Evolutionary conservation across 2,329 filamentous ascomycete genomes (phyloP).

Genomic region (Helotiales sp.): DNA sequence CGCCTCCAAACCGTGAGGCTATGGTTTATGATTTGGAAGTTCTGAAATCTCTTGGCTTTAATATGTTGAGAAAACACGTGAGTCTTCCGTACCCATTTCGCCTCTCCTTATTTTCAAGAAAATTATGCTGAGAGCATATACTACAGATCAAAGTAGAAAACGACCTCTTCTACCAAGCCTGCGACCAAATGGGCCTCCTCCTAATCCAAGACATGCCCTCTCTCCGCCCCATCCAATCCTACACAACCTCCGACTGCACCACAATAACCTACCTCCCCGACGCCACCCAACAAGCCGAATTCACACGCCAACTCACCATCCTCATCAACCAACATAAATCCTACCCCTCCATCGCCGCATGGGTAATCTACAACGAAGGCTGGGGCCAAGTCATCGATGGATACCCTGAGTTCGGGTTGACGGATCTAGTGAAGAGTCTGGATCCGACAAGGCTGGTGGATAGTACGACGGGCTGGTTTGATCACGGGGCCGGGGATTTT

Average conservation of each 20-base stretch:
- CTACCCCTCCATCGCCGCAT: conserved; percentile 65
- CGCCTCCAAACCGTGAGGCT: conserved; percentile 63
- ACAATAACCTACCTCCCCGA: conserved; percentile 36
- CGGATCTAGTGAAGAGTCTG: conserved; percentile 52
- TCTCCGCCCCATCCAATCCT: conserved; percentile 40
- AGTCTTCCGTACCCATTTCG: conserved; percentile 48
- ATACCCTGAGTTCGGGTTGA: conserved; percentile 57
- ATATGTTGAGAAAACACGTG: conserved; percentile 67
- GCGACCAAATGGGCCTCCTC: conserved; percentile 36
- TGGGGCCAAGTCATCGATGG: conserved; percentile 60
- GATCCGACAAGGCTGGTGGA: conserved; percentile 67
- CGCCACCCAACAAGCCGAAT: conserved; percentile 58
- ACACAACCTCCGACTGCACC: conserved; percentile 1
- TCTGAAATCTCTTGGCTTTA: conserved; percentile 66
- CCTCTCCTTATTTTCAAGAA: too few species aligned
- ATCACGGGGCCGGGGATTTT: conserved; percentile 68
- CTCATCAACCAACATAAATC: conserved; percentile 39
- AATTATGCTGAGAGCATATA: neutral
- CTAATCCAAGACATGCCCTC: conserved; percentile 75
- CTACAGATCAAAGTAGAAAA: conserved; percentile 5
- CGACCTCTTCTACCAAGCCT: conserved; percentile 21
- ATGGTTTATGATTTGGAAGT: conserved; percentile 66
- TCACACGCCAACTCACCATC: conserved; percentile 48
- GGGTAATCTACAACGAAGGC: conserved; percentile 72
- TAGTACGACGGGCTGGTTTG: conserved; percentile 64